Evolutionary conservation across 352 stramenopile species (phyloP).

Genomic region (Pythium grandisporangium): DNA sequence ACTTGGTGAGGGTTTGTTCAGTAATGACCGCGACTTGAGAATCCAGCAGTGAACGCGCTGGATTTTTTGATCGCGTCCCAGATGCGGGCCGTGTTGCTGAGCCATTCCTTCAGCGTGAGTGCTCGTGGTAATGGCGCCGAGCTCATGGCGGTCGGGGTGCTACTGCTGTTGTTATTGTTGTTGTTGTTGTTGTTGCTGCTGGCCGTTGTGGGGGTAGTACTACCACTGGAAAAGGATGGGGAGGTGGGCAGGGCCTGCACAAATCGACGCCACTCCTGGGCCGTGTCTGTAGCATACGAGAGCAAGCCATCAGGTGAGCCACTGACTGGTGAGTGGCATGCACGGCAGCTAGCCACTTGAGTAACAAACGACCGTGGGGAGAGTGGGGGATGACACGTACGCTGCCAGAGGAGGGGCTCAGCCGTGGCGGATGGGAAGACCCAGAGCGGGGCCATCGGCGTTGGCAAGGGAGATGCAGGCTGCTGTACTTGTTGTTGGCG

Average conservation of each 20-base stretch:
- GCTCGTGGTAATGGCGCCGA: slow-evolving; percentile 2
- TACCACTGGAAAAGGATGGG: slow-evolving; percentile 5
- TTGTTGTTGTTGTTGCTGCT: background rate
- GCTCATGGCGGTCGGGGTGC: background rate
- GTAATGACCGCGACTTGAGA: slow-evolving; percentile 28
- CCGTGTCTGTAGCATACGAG: slow-evolving; percentile 1
- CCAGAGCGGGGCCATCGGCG: too few relatives aligned
- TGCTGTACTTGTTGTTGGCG: too few relatives aligned
- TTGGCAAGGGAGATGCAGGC: too few relatives aligned
- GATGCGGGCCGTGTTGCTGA: slow-evolving; percentile 57
- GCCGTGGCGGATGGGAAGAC: too few relatives aligned
- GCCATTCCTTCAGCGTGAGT: slow-evolving; percentile 65
- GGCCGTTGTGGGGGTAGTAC: too few relatives aligned
- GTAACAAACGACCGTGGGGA: too few relatives aligned
- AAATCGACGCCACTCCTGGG: background rate
- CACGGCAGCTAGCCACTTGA: too few relatives aligned
- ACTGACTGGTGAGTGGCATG: too few relatives aligned
- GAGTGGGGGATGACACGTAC: too few relatives aligned
- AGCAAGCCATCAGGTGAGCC: background rate
- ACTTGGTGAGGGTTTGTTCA: slow-evolving; percentile 9
- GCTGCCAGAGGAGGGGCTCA: too few relatives aligned
- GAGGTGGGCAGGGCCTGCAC: slow-evolving; percentile 9
- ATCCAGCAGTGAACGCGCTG: slow-evolving; percentile 42
- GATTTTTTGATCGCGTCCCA: slow-evolving; percentile 68
- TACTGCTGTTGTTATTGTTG: background rate